Conservation (phyloP, 306 rosid species). For the Lathyrus tuberosus region DNA sequence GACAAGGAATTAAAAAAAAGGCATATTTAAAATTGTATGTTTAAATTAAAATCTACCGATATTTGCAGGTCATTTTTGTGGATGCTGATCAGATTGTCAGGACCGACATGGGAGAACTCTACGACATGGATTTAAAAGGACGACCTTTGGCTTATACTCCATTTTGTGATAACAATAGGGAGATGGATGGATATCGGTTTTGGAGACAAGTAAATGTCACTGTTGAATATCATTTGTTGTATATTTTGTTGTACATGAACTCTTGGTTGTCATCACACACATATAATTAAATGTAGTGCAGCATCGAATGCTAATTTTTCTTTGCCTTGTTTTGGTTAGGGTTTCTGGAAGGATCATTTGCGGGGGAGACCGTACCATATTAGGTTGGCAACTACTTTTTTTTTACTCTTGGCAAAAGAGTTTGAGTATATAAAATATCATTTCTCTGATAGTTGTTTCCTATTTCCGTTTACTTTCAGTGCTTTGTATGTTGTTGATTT, state of each 20-base stretch:
- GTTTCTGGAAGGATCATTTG: slow-evolving; percentile 98
- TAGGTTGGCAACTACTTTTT: slow-evolving; percentile 56
- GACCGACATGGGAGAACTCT: slow-evolving; percentile 98
- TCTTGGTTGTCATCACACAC: slow-evolving; percentile 20
- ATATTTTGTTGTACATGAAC: neutral
- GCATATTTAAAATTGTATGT: slow-evolving; percentile 1
- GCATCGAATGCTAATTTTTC: slow-evolving; percentile 27
- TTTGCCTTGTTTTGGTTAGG: slow-evolving; percentile 57
- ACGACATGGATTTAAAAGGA: slow-evolving; percentile 96
- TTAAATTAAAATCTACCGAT: slow-evolving; percentile 39
- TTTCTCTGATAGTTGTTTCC: slow-evolving; percentile 21
- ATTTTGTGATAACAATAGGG: slow-evolving; percentile 95
- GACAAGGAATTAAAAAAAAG: slow-evolving; percentile 6
- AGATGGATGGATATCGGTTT: slow-evolving; percentile 98
- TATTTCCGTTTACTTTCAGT: slow-evolving; percentile 57
- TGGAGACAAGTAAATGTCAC: slow-evolving; percentile 87
- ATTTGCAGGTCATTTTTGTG: slow-evolving; percentile 92
- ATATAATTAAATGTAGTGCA: slow-evolving; percentile 9
- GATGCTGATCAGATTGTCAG: slow-evolving; percentile 97
- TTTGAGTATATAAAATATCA: slow-evolving; percentile 22
- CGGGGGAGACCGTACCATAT: slow-evolving; percentile 93
- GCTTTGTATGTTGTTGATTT: slow-evolving; percentile 96
- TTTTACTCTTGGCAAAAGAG: slow-evolving; percentile 23
- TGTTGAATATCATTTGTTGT: slow-evolving; percentile 34
- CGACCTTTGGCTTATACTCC: slow-evolving; percentile 95